Conservation (phyloP, 192 early-diverging fungal genomes). For the Gryganskiella cystojenkinii region DNA sequence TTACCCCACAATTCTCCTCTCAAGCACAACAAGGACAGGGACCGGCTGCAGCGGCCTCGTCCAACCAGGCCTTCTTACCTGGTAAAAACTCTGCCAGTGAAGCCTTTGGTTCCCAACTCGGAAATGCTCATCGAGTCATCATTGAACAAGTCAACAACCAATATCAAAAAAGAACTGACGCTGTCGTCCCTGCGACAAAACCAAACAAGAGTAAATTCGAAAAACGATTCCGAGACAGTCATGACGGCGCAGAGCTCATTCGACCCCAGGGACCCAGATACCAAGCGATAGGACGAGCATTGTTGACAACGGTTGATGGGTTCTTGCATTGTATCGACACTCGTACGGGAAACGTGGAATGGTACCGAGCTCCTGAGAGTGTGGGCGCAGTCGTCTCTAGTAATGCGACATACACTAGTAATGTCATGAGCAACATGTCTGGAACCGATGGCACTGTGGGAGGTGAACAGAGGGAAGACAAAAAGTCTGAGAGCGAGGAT, state of each 20-base stretch:
- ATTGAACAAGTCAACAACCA: background rate
- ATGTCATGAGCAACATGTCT: background rate
- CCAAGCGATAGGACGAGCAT: constrained; percentile 47
- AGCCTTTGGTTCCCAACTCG: no score
- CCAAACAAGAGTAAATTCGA: constrained; percentile 1
- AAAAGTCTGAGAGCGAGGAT: constrained; percentile 28
- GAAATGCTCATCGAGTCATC: background rate
- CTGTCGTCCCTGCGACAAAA: constrained; percentile 1
- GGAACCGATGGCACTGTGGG: background rate
- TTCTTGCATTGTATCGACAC: constrained; percentile 72
- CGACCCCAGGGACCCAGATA: constrained; percentile 11
- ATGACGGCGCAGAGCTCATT: constrained; percentile 5
- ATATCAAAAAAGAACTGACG: no score
- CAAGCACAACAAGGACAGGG: background rate
- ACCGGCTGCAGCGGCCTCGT: background rate
- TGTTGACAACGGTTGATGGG: constrained; percentile 83
- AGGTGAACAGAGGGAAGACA: constrained; percentile 10
- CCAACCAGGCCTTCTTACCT: background rate
- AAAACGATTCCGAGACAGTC: constrained; percentile 16
- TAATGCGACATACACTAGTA: constrained; percentile 24
- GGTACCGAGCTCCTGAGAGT: constrained; percentile 66
- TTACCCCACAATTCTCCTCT: background rate
- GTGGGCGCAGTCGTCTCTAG: constrained; percentile 60
- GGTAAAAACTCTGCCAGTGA: no score
- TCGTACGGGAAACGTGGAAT: constrained; percentile 64